Evolutionary conservation across 2,329 filamentous ascomycete species (phyloP), one percentile per base, ranked within the genome.

Genomic region (Fusarium denticulatum): DNA sequence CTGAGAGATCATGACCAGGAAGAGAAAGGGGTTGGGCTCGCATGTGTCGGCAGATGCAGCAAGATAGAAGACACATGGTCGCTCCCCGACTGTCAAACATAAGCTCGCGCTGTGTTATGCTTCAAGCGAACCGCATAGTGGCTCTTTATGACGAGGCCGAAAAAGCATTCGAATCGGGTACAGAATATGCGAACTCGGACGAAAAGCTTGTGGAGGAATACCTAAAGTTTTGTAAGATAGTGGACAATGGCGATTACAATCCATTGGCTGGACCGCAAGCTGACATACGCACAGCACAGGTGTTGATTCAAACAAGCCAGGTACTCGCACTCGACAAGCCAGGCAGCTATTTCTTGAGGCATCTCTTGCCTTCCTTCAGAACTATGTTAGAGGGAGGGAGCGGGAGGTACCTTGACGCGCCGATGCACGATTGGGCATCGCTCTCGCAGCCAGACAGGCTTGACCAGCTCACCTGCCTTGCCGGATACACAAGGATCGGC

Each of bases 341-440:
- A 22, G 26, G 50, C 12, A 68, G 10, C 5, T 16, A 20, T 36
- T 72, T 69, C 36, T 43, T 58, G 36, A 34, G 24, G 14, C 10
- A 47, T 2, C 40, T 60, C 15, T 34, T 59, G 6, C 6, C 49
- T 26, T 52, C 4, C 49, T 52, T 52, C 49, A 52, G 9, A 52
- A n/a, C 3, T 8, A 52, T 52, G 30, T 36, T 52, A 36, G 20
- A 52, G 16, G 30, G 13, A 11, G 49, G 9, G 49, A 10, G 8
- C 30, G 30, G 30, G 12, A 36, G 15, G 16, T 52, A 52, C n/a
- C 49, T 52, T 22, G 60, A 69, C 5, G 45, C 32, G 34, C 42
- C 40, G 24, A n/a, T 9, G 3, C 15, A 40, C 40, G 71, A 73
- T 28, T 73, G 71, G 70, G 66, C 18, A 6, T 55, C 45, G 8